Evolutionary conservation across 208 protist species (phyloP).

Genomic region (Acanthamoeba castellanii): DNA sequence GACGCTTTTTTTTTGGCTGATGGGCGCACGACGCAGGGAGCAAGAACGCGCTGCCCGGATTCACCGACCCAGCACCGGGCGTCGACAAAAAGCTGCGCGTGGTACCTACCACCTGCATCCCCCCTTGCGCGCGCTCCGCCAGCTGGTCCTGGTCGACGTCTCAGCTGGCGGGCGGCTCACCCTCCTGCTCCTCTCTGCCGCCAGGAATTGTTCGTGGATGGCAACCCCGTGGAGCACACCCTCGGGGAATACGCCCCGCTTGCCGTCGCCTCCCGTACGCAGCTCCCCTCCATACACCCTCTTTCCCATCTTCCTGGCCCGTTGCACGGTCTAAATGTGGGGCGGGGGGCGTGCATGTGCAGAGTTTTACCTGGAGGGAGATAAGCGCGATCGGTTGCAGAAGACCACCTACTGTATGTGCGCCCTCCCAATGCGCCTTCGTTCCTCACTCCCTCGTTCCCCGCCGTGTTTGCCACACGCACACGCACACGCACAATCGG

Average conservation of each 20-base stretch:
- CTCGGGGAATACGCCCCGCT: background rate
- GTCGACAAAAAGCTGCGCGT: background rate
- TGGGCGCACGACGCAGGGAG: background rate
- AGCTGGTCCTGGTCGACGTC: too few species aligned
- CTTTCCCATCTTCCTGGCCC: too few species aligned
- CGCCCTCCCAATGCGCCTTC: too few species aligned
- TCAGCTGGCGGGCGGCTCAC: too few species aligned
- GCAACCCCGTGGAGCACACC: background rate
- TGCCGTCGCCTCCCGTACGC: background rate
- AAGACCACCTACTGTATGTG: background rate
- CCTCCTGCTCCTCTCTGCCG: background rate
- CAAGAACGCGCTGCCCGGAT: conserved; percentile 29
- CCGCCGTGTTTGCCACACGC: too few species aligned
- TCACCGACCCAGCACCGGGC: background rate
- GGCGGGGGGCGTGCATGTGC: too few species aligned
- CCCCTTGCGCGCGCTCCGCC: too few species aligned
- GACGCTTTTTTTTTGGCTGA: background rate
- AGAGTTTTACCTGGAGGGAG: background rate
- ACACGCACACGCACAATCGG: background rate
- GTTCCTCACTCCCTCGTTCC: background rate
- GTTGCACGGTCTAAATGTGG: too few species aligned
- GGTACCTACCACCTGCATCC: background rate
- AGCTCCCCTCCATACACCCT: too few species aligned
- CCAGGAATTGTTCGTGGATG: background rate
- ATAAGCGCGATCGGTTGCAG: background rate